Evolutionary conservation across 768 basidiomycete genomes (phyloP).

Genomic region (Cystobasidium onofrii): DNA sequence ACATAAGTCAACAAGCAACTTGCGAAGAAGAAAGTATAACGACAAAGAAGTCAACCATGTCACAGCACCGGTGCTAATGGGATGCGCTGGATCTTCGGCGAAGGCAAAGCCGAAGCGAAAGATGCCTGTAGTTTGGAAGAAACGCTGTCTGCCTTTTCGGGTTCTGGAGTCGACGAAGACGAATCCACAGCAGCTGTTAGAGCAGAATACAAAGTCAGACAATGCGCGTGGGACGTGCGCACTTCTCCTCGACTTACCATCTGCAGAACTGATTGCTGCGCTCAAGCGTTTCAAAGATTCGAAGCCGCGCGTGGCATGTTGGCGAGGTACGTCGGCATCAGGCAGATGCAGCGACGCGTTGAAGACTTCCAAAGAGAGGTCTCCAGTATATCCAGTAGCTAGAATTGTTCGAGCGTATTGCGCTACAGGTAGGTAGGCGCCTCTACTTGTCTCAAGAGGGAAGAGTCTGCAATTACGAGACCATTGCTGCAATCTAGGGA

Average conservation of each 20-base stretch:
- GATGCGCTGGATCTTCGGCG: background rate
- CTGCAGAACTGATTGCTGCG: background rate
- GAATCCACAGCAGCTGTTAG: background rate
- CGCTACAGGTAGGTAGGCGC: conserved; percentile 47
- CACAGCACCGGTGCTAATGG: background rate
- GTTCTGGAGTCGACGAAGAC: background rate
- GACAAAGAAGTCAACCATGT: too few relatives aligned
- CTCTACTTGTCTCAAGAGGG: conserved; percentile 44
- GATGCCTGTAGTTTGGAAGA: background rate
- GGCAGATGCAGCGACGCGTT: conserved; percentile 44
- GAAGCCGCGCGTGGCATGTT: conserved; percentile 36
- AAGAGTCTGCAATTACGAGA: conserved; percentile 48
- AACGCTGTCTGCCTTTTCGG: background rate
- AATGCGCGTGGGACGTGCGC: too few relatives aligned
- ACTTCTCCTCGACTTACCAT: background rate
- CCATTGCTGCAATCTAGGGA: conserved; percentile 44
- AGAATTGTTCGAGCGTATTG: conserved; percentile 45
- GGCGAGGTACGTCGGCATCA: conserved; percentile 3
- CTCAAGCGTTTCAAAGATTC: background rate
- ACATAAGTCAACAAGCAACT: too few relatives aligned
- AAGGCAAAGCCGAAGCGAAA: background rate
- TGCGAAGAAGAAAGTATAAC: too few relatives aligned
- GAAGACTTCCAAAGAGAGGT: conserved; percentile 49
- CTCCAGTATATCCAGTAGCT: conserved; percentile 46
- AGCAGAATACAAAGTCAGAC: too few relatives aligned